Conservation (phyloP, 345 rosid species). For the Bretschneidera sinensis region DNA sequence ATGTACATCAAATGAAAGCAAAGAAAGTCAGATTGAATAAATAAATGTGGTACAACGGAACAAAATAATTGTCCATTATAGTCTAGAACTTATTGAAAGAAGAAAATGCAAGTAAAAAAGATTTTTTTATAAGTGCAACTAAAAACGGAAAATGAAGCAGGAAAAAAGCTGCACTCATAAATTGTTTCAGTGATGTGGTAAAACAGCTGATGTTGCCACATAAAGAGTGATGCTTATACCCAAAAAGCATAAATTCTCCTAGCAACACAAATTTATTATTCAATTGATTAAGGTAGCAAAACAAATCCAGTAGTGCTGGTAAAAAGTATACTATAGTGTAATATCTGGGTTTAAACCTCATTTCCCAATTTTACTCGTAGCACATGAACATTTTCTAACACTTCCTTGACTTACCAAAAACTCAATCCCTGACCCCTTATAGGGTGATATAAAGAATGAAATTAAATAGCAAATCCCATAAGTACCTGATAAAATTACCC, state of each 20-base stretch:
- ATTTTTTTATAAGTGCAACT: too few species aligned
- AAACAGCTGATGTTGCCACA: neutral
- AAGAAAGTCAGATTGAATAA: slow-evolving; percentile 13
- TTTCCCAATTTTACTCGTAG: neutral
- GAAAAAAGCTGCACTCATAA: neutral
- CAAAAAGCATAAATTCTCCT: neutral
- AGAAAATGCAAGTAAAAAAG: neutral
- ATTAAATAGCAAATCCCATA: too few species aligned
- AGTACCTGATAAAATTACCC: too few species aligned
- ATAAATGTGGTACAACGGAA: neutral
- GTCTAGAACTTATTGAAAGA: too few species aligned
- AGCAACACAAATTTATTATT: neutral
- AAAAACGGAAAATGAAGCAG: neutral
- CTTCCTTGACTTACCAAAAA: neutral
- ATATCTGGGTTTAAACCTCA: neutral
- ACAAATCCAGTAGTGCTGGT: neutral
- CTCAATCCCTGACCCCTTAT: too few species aligned
- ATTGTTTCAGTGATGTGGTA: neutral
- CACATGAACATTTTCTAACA: neutral
- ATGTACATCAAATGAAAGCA: slow-evolving; percentile 7
- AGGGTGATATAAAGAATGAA: too few species aligned
- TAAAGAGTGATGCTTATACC: neutral
- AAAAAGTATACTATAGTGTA: neutral
- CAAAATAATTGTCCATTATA: neutral
- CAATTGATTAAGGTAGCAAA: neutral